Evolutionary conservation across 768 basidiomycete genomes (phyloP).

Genomic region (Tephrocybe rancida): DNA sequence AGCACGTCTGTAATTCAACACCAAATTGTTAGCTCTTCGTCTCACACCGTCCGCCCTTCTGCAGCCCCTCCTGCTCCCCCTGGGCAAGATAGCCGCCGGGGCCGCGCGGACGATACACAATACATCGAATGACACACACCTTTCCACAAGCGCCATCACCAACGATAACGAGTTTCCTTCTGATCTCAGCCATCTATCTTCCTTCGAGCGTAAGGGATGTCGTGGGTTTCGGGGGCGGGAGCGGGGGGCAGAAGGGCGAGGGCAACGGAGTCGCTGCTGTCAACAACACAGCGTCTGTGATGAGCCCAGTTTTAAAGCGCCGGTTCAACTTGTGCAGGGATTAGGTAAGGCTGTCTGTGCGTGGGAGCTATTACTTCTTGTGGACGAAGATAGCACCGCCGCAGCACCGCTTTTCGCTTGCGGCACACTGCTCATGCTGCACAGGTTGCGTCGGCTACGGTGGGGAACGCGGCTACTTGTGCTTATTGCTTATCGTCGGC

Average conservation of each 20-base stretch:
- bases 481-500: too few relatives aligned
- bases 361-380: slow-evolving; percentile 15
- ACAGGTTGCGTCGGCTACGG: too few relatives aligned
- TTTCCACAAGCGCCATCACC: slow-evolving; percentile 98
- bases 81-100: not conserved
- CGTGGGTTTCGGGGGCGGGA: not conserved
- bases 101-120: not conserved
- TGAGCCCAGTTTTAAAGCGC: slow-evolving; percentile 24
- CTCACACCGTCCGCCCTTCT: not conserved
- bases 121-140: slow-evolving; percentile 41
- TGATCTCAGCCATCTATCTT: slow-evolving; percentile 86
- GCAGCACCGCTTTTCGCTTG: not conserved
- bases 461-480: too few relatives aligned
- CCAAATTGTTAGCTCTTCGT: slow-evolving; percentile 7
- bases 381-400: not conserved
- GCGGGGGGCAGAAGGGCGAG: slow-evolving; percentile 7
- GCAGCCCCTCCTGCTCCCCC: not conserved
- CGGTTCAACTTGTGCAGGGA: slow-evolving; percentile 17
- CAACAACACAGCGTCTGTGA: slow-evolving; percentile 16
- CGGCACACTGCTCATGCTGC: too few relatives aligned
- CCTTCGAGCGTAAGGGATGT: not conserved
- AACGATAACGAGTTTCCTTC: slow-evolving; percentile 98
- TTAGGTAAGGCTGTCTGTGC: slow-evolving; percentile 24
- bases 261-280: slow-evolving; percentile 17
- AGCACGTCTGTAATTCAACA: slow-evolving; percentile 64